A percentile compares a stretch with the other conserved stretches of the same genome.
These are phyloP conservation scores for Paralagenidium karlingii DNA, from an alignment of 352 stramenopile genomes.

Conservation along the genomic window DNA sequence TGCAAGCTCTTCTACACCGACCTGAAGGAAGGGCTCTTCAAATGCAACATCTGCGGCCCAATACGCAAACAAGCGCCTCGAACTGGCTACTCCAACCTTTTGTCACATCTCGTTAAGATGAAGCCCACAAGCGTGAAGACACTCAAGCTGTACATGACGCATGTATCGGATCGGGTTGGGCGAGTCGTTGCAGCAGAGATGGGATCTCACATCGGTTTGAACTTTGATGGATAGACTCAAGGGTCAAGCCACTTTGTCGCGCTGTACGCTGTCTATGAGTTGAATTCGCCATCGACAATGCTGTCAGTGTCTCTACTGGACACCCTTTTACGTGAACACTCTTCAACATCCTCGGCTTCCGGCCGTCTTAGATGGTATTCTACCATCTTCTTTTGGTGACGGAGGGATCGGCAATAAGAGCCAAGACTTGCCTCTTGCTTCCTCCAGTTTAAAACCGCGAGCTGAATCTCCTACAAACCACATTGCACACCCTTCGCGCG, in stretches of 20 bases:
- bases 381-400: no score
- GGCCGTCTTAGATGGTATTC: no score
- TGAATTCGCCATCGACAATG: no score
- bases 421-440: no score
- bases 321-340: no score
- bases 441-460: no score
- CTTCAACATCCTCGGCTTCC: no score
- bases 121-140: neutral
- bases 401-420: no score
- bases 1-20: slow-evolving; percentile 9
- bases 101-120: slow-evolving; percentile 5
- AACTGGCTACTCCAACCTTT: slow-evolving; percentile 7
- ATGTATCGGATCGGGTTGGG: neutral
- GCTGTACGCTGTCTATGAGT: neutral
- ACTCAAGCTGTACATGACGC: slow-evolving; percentile 4
- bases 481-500: no score
- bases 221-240: slow-evolving; percentile 3
- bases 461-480: no score
- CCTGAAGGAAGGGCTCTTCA: slow-evolving; percentile 3
- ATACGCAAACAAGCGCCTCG: slow-evolving; percentile 7
- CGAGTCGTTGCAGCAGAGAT: slow-evolving; percentile 1
- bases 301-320: no score
- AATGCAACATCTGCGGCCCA: slow-evolving; percentile 9
- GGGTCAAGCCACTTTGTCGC: neutral
- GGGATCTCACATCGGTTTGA: neutral